Base-by-base conservation (phyloP, 1,139 yeast genomes). In the Candida sp. region DNA sequence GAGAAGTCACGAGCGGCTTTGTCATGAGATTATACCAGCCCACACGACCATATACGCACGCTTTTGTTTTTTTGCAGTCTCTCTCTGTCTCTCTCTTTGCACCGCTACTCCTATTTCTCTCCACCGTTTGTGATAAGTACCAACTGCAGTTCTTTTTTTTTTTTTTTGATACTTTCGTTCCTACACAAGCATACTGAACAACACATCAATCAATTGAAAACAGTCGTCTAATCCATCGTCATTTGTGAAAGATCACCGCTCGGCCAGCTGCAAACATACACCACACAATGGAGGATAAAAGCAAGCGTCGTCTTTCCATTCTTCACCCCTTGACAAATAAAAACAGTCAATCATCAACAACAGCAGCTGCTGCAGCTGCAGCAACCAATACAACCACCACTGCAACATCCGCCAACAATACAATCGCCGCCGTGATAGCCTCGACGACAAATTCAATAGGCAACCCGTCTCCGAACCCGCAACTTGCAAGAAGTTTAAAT, bases 241-340 rank as follows among this genome's bases (percentile, higher is more conserved):
- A 12, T 12, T 12, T 6, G 23, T 17, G 22, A n/a, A 34, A 34
- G 38, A 34, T 12, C 38, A 34, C 8, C 9, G 4, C 22, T 34
- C 5, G 12, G 6, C 7, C 22, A 6, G 6, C 38, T n/a, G 38
- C 3, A n/a, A 12, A 9, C 7, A 12, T 12, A 34, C 7, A 6
- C 7, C 17, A 38, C 27, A 38, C 31, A 11, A 44, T 44, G 47
- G 47, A 44, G 22, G 47, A 44, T 7, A 44, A 30, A 44, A 34
- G n/a, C 22, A 44, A 44, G 23, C 34, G 47, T 28, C 35, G 38
- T 25, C 31, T 34, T 30, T 44, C 47, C 30, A 28, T 44, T 22
- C 47, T 44, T 17, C 35, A 35, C 22, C 47, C 41, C 6, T n/a
- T 37, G 22, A 30, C 33, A 35, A 44, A 37, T 30, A 44, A 37